Conservation (phyloP, 192 early-diverging fungal species). For the Coemansia furcata region DNA sequence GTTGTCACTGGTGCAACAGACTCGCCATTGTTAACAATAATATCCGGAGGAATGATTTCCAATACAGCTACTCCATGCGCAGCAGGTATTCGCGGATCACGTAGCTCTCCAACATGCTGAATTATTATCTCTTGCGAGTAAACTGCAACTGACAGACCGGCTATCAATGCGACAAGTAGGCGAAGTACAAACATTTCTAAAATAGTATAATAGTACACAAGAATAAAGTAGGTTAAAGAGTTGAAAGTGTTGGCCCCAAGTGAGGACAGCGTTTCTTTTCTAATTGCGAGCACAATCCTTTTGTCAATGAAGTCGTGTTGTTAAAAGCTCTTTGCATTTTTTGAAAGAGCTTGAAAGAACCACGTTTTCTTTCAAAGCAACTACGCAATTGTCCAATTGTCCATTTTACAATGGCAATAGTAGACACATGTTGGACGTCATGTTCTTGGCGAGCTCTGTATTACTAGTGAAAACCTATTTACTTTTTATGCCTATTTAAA, state of each 20-base stretch:
- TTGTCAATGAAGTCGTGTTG: neutral
- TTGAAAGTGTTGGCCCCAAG: neutral
- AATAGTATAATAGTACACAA: neutral
- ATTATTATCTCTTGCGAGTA: neutral
- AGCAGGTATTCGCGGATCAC: too few species aligned
- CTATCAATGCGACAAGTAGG: slow-evolving; percentile 10
- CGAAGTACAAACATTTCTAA: neutral
- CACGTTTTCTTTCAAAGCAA: neutral
- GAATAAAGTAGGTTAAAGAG: neutral
- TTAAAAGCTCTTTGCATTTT: neutral
- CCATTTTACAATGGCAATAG: neutral
- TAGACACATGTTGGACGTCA: neutral
- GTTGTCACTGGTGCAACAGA: neutral
- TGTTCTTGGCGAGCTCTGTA: neutral
- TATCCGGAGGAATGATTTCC: too few species aligned
- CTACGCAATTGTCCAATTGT: neutral
- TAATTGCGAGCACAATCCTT: neutral
- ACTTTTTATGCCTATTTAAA: neutral
- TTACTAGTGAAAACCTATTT: neutral
- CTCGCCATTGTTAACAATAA: neutral
- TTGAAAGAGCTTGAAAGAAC: neutral
- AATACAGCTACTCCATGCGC: neutral
- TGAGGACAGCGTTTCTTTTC: neutral
- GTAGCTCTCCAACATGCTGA: neutral
- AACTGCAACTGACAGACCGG: slow-evolving; percentile 20